Evolutionary conservation across 148 eudicot species (phyloP).

Genomic region (Fagopyrum tataricum): DNA sequence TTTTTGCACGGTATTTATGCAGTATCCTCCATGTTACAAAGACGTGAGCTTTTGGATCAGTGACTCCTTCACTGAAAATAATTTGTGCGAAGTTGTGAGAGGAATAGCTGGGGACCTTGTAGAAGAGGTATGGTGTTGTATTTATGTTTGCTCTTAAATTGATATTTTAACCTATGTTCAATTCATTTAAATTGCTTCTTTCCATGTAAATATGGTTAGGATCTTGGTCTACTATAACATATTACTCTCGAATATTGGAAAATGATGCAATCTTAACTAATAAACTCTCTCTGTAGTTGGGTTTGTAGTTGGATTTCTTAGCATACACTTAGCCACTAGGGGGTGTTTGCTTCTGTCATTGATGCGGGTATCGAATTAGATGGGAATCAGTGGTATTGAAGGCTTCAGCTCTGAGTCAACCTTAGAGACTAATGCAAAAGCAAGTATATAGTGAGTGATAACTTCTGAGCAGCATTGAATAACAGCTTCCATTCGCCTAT

Average conservation of each 20-base stretch:
- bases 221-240: neutral
- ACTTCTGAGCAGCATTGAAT: neutral
- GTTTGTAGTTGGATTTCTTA: neutral
- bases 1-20: conserved; percentile 20
- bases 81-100: conserved; percentile 90
- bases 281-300: neutral
- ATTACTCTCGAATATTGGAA: neutral
- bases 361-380: neutral
- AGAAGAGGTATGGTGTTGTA: conserved; percentile 57
- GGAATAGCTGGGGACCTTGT: conserved; percentile 91
- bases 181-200: neutral
- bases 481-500: neutral
- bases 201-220: neutral
- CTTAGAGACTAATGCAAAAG: neutral
- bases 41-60: conserved; percentile 95
- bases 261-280: neutral
- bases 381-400: neutral
- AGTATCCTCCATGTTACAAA: conserved; percentile 95
- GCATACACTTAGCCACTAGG: neutral
- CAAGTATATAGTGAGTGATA: neutral
- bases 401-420: neutral
- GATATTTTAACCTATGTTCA: neutral
- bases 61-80: conserved; percentile 88
- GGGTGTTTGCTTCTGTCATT: neutral
- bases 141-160: neutral